Base-by-base conservation (phyloP, 768 basidiomycete species). In the Macrolepiota fuliginosa region DNA sequence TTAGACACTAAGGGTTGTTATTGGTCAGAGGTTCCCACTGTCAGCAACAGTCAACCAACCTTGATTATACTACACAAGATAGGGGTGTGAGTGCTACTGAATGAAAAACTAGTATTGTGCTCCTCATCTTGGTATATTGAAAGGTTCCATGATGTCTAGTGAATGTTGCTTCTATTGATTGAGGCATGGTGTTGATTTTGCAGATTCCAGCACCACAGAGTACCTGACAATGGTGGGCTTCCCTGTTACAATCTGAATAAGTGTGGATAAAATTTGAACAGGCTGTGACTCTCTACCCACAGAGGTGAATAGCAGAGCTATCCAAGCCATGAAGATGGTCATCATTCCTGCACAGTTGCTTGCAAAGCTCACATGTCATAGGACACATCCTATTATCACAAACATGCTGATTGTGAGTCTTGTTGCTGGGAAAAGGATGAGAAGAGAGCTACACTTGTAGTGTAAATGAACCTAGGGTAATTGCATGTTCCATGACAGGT, bases 121-220 rank as follows among this genome's bases (percentile, higher is more conserved):
- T 37, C 19, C 29, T 27, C 54, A 83, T 86, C 77, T 87, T 88
- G 0, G 87, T 88, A 54, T 84, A 88, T 66, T 83, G 80, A 65
- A 87, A 88, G 0, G 80, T 85, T 62, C 85, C 83, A 53, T 87
- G 82, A 61, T 70, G 74, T 0, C 86, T 87, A 0, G 79, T 81
- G 64, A 88, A 88, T 0, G 84, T 86, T 4, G 85, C 83, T 65
- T 86, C 82, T 36, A 88, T 79, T 0, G 85, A 82, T 56, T 83
- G 80, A 0, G 87, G 87, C 0, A 78, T 74, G 0, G 81, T 84
- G 55, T 86, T 79, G 13, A 88, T 86, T 50, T 85, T 76, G 58
- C 86, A 88, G 19, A 81, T 82, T 2, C 87, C 86, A 0, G 77
- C 72, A 17, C 71, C 63, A 62, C 86, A 88, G 2, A 72, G 40